Base-by-base conservation (phyloP, 23 red algal species). In the Agarophyton chilense region DNA sequence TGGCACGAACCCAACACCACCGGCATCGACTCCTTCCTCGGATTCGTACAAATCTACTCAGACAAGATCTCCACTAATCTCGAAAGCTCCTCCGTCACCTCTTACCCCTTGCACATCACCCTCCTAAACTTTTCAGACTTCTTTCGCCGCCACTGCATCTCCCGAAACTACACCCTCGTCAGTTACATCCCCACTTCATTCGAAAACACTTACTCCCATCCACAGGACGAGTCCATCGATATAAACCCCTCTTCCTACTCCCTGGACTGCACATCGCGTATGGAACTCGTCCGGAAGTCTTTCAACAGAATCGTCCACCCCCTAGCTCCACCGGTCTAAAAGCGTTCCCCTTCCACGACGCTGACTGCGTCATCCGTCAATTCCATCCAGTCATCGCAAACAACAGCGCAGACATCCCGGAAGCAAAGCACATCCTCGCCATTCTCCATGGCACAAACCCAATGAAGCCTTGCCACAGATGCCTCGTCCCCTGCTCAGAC, bases 401-500 rank as follows among this genome's bases (percentile, higher is more conserved):
- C 72, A 33, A 77, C 47, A 51, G 72, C 72, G 72, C 72, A 10
- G 43, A 77, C 21, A 77, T 77, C 50, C 43, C 22, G 11, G 38
- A 49, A 51, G 13, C 50, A n/a, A 77, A 77, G 22, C n/a, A 28
- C 38, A 77, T 77, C 35, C 50, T 29, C 72, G 72, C 38, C 10
- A 77, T 77, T 19, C 41, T 13, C 43, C 72, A 54, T 21, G 21
- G 43, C 0, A 77, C 72, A 14, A 0, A 11, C 10, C 4, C 26
- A n/a, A 13, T 26, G 1, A 10, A 77, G 9, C 72, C 72, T 19
- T 77, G 50, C 41, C 72, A 51, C 22, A 77, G 1, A 51, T 77
- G 72, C 72, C 49, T 1, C 0, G 43, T 77, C 68, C 12, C 68
- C 68, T 0, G n/a, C 44, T 47, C 44, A 6, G 12, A 47, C 16